Conservation (phyloP, 2,329 filamentous ascomycete genomes). For the Aspergillus alliaceus region DNA sequence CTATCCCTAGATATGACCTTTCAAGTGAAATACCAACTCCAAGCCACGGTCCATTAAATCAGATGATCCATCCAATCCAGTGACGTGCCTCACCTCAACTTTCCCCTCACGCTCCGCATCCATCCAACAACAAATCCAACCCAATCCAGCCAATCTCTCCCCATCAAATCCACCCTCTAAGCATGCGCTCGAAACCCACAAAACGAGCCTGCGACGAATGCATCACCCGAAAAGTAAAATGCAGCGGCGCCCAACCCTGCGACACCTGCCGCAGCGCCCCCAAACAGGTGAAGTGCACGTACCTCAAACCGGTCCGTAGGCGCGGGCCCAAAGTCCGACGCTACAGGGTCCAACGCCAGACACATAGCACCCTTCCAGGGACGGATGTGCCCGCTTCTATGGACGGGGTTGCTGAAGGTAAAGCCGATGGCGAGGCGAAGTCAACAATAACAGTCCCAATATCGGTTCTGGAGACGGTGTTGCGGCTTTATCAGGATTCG, state of each 20-base stretch:
- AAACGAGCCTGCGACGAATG: constrained; percentile 33
- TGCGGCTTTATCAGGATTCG: constrained; percentile 22
- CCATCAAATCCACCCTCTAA: no score
- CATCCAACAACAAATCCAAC: no score
- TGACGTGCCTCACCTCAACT: no score
- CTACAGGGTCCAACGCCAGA: neutral
- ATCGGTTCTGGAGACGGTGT: constrained; percentile 13
- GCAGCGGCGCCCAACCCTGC: constrained; percentile 29
- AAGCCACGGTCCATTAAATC: no score
- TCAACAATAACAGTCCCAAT: constrained; percentile 15
- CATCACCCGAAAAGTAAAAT: constrained; percentile 32
- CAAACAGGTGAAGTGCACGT: constrained; percentile 26
- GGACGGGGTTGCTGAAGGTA: neutral
- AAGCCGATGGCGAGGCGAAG: no score
- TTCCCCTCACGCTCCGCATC: no score
- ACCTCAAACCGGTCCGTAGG: constrained; percentile 26
- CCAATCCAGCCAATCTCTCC: no score
- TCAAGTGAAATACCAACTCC: no score
- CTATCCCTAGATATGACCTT: no score
- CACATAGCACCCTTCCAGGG: neutral
- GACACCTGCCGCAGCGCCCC: constrained; percentile 23
- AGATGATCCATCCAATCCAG: no score
- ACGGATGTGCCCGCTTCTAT: neutral
- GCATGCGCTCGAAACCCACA: constrained; percentile 17
- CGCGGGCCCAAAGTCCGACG: constrained; percentile 29